Conservation (phyloP, 108 stramenopile species). For the Asterionellopsis glacialis region DNA sequence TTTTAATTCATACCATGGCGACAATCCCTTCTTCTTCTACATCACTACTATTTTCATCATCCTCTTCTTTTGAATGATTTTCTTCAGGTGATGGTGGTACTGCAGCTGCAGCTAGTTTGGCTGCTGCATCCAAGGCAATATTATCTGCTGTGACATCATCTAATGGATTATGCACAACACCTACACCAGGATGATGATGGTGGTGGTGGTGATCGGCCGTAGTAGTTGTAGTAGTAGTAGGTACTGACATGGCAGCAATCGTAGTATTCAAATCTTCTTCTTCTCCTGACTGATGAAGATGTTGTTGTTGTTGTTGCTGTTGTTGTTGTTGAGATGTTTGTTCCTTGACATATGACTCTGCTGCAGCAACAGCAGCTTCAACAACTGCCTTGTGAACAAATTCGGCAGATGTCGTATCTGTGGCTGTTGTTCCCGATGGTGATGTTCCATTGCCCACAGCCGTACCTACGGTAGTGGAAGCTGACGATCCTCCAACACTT, state of each 20-base stretch:
- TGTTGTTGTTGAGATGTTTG: background rate
- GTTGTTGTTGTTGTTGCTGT: background rate
- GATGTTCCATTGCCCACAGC: background rate
- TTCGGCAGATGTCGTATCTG: background rate
- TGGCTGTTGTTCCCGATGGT: background rate
- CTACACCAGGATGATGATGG: background rate
- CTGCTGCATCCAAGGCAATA: constrained; percentile 54
- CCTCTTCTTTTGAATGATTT: too few species aligned
- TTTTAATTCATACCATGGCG: background rate
- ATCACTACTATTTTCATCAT: too few species aligned
- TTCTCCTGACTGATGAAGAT: background rate
- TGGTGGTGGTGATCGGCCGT: background rate
- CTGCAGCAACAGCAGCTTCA: constrained; percentile 53
- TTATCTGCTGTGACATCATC: constrained; percentile 23
- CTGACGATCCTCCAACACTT: constrained; percentile 3
- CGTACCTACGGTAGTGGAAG: constrained; percentile 2
- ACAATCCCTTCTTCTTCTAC: too few species aligned
- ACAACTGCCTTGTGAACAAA: constrained; percentile 22
- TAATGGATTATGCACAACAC: constrained; percentile 26
- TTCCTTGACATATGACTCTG: constrained; percentile 30
- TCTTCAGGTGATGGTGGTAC: background rate
- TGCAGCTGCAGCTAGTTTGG: constrained; percentile 43
- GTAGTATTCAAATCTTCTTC: too few species aligned
- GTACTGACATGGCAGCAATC: constrained; percentile 6
- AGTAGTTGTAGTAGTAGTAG: constrained; percentile 18